A percentile compares a stretch with the other conserved stretches of the same genome.
These are phyloP conservation scores for Diaporthe humulicola DNA, from an alignment of 2,329 filamentous ascomycete genomes.

Conservation along the genomic window DNA sequence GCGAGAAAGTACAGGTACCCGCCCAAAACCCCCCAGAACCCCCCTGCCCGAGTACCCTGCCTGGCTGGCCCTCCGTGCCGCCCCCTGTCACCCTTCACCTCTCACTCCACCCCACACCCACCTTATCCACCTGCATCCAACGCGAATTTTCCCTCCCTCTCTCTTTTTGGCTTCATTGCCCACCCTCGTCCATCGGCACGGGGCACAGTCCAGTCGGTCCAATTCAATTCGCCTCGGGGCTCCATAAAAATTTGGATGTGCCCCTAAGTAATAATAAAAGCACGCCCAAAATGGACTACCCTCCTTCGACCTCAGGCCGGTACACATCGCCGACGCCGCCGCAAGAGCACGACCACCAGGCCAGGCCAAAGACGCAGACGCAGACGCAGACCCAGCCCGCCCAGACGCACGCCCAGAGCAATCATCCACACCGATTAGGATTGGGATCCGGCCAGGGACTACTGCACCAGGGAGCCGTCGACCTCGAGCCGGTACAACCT, in stretches of 20 bases:
- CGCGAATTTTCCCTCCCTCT: conserved; percentile 32
- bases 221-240: conserved; percentile 36
- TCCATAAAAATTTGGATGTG: conserved; percentile 37
- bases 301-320: conserved; percentile 43
- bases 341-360: conserved; percentile 49
- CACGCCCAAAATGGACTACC: conserved; percentile 33
- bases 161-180: conserved; percentile 34
- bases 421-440: conserved; percentile 1
- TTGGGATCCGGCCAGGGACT: background rate
- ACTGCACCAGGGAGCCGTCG: background rate
- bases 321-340: conserved; percentile 78
- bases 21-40: no score
- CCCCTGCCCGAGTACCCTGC: background rate
- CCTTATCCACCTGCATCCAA: conserved; percentile 22
- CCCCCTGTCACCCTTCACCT: conserved; percentile 21
- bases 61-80: background rate
- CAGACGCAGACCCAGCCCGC: background rate
- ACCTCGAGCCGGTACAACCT: conserved; percentile 20
- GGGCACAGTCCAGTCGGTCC: conserved; percentile 32
- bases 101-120: conserved; percentile 4
- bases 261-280: conserved; percentile 37
- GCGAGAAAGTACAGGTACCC: background rate
- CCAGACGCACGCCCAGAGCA: conserved; percentile 14
- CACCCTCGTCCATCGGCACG: conserved; percentile 29
- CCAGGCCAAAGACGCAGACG: background rate